Evolutionary conservation across 306 rosid genomes (phyloP).

Genomic region (Vachellia collinsii): DNA sequence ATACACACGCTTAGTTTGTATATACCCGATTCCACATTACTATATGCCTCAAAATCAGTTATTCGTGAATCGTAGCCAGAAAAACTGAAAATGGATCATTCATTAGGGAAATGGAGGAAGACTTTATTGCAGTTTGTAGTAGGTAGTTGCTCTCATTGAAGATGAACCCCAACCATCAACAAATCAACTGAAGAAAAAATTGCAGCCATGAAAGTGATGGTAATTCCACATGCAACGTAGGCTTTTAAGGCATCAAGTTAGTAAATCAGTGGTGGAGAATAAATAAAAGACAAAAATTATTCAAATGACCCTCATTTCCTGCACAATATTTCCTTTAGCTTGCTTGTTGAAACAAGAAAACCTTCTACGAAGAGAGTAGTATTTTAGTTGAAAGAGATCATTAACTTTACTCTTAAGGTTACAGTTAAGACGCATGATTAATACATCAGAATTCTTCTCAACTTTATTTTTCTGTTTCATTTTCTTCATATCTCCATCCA

Average conservation of each 20-base stretch:
- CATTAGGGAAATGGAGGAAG: background rate
- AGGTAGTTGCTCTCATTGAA: background rate
- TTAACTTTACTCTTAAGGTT: too few species aligned
- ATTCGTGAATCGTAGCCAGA: background rate
- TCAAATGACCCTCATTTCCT: background rate
- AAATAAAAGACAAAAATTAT: background rate
- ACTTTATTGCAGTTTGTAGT: background rate
- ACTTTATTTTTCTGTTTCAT: too few species aligned
- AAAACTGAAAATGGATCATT: background rate
- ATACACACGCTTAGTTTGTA: background rate
- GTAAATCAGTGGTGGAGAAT: background rate
- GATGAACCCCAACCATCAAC: conserved; percentile 1
- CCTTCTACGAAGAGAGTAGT: background rate
- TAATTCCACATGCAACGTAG: background rate
- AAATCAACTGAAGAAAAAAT: background rate
- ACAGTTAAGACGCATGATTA: too few species aligned
- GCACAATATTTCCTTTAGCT: background rate
- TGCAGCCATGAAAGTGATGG: background rate
- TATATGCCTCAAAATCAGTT: background rate
- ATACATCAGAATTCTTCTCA: too few species aligned
- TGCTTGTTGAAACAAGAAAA: too few species aligned
- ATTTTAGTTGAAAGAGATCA: background rate
- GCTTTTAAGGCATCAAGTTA: background rate
- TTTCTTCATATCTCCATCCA: too few species aligned
- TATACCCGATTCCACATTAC: background rate